phyloP scores from a whole-genome alignment of 2,329 filamentous ascomycete genomes.

The Xylaria sp. region DNA sequence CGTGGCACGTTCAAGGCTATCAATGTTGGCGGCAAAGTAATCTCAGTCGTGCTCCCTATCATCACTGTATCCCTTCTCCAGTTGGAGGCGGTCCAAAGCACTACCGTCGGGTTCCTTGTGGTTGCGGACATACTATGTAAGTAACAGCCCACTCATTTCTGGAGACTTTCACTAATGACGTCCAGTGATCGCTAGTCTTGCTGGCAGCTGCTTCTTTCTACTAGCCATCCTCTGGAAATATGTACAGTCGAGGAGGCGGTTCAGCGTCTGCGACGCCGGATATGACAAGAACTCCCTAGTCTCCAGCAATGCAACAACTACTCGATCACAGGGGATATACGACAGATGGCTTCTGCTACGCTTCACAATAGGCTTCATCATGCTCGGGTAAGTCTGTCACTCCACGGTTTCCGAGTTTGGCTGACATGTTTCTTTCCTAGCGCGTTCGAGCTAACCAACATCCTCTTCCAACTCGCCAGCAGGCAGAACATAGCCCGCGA shows the following conservation, averaged over 20 bases:
- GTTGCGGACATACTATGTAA: conserved; percentile 22
- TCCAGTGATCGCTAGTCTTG: conserved; percentile 45
- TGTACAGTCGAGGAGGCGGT: conserved; percentile 40
- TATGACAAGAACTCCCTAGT: conserved; percentile 33
- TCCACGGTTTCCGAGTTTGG: conserved; percentile 20
- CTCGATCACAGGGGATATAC: conserved; percentile 39
- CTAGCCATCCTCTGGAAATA: conserved; percentile 46
- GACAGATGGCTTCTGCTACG: conserved; percentile 49
- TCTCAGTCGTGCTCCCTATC: conserved; percentile 17
- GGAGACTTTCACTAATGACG: neutral
- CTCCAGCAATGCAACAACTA: conserved; percentile 1
- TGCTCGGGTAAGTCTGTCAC: conserved; percentile 39
- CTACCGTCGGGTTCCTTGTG: conserved; percentile 17
- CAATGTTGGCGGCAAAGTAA: conserved; percentile 17
- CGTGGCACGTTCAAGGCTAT: conserved; percentile 1
- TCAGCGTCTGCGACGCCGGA: conserved; percentile 36
- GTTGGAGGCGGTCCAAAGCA: conserved; percentile 10
- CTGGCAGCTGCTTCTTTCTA: conserved; percentile 40
- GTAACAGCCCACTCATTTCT: neutral
- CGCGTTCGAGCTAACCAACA: conserved; percentile 39
- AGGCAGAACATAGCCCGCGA: conserved; percentile 35
- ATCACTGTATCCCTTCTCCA: conserved; percentile 23
- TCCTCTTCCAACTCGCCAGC: conserved; percentile 27
- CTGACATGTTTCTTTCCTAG: conserved; percentile 44
- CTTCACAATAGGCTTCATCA: conserved; percentile 48